These are phyloP conservation scores for Colletotrichum sp. DNA, from an alignment of 2,329 filamentous ascomycete genomes.

Conservation along the genomic window DNA sequence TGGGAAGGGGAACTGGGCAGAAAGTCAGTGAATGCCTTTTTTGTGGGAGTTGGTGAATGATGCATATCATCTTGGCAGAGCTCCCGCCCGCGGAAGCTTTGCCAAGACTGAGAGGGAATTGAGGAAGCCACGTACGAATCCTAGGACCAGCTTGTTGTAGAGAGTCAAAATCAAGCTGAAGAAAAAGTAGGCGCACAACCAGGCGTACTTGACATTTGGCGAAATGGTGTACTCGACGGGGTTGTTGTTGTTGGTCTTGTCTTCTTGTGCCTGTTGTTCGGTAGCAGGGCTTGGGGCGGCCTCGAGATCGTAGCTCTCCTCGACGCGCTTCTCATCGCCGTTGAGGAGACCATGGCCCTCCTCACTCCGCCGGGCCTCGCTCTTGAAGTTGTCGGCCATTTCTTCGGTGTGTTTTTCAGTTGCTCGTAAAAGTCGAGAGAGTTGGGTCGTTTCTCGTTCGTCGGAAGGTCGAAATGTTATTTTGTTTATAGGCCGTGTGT, in stretches of 20 bases:
- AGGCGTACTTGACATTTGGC: conserved; percentile 52
- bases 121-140: conserved; percentile 42
- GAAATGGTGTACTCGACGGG: conserved; percentile 47
- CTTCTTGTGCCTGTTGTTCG: conserved; percentile 6
- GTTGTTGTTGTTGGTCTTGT: conserved; percentile 6
- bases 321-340: conserved; percentile 23
- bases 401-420: neutral
- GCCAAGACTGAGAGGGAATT: neutral
- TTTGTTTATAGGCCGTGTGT: conserved; percentile 15
- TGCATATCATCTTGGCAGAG: neutral
- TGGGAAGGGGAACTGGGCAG: conserved; percentile 58
- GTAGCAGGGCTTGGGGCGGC: conserved; percentile 10
- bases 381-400: conserved; percentile 24
- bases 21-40: conserved; percentile 2
- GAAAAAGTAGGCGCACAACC: conserved; percentile 58
- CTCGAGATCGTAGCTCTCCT: conserved; percentile 23
- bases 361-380: conserved; percentile 20
- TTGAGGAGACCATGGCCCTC: conserved; percentile 23
- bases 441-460: neutral
- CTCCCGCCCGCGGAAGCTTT: neutral
- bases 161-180: conserved; percentile 55
- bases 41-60: neutral
- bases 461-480: conserved; percentile 2
- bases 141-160: conserved; percentile 64
- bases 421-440: neutral